Percentiles rank a stretch among this genome's conserved stretches.
Conservation (phyloP, 2,329 filamentous ascomycete genomes). For the Dactylellina leptospora region DNA sequence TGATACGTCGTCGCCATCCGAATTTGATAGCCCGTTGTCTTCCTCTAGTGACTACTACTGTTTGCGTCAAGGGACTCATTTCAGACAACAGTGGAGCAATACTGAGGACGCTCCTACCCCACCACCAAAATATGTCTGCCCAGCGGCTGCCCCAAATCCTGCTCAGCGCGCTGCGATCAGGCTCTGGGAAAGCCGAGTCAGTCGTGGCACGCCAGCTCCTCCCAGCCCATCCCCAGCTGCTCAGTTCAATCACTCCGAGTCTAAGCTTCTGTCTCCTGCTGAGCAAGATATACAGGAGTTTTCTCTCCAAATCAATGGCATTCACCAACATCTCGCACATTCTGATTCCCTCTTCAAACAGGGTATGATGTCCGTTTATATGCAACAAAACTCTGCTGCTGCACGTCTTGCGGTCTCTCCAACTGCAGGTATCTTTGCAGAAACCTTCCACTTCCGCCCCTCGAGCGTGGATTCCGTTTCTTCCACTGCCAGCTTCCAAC, state of each 20-base stretch:
- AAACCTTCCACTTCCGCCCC: slow-evolving; percentile 23
- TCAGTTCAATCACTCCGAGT: slow-evolving; percentile 10
- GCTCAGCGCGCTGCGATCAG: slow-evolving; percentile 42
- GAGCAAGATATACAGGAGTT: slow-evolving; percentile 48
- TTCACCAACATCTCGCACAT: slow-evolving; percentile 46
- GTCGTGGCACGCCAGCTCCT: slow-evolving; percentile 38
- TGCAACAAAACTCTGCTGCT: slow-evolving; percentile 51
- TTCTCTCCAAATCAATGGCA: slow-evolving; percentile 44
- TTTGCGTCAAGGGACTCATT: slow-evolving; percentile 24
- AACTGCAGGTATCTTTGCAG: slow-evolving; percentile 22
- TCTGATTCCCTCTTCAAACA: slow-evolving; percentile 48
- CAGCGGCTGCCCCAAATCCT: slow-evolving; percentile 27
- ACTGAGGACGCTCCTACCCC: slow-evolving; percentile 39
- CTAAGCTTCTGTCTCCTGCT: slow-evolving; percentile 24
- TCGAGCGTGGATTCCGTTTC: slow-evolving; percentile 46
- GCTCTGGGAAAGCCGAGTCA: slow-evolving; percentile 42
- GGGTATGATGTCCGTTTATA: slow-evolving; percentile 52
- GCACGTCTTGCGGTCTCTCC: slow-evolving; percentile 45
- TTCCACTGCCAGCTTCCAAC: slow-evolving; percentile 32
- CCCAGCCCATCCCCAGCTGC: slow-evolving; percentile 27
- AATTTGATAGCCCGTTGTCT: slow-evolving; percentile 40
- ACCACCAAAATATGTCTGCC: slow-evolving; percentile 35
- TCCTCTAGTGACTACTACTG: slow-evolving; percentile 45
- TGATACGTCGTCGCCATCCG: slow-evolving; percentile 25
- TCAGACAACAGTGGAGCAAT: slow-evolving; percentile 42